These are phyloP conservation scores for Exophiala mesophila DNA, from an alignment of 2,329 filamentous ascomycete species.

Conservation along the genomic window DNA sequence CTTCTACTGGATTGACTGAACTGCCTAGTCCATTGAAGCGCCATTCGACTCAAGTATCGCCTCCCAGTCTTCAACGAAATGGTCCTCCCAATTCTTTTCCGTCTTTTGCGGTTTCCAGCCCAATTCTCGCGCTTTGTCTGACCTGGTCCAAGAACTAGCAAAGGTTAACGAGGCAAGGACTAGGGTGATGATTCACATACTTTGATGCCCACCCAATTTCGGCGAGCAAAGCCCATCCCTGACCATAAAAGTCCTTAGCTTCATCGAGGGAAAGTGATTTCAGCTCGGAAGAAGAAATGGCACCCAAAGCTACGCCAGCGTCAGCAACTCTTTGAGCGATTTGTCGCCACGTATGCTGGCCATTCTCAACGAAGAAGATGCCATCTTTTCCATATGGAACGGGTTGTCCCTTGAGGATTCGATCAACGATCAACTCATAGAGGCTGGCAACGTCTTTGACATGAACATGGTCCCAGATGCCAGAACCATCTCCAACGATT, in stretches of 20 bases:
- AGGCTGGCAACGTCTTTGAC: slow-evolving; percentile 41
- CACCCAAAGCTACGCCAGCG: background rate
- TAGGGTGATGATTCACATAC: too few relatives aligned
- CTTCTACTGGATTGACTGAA: too few relatives aligned
- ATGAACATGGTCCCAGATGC: slow-evolving; percentile 43
- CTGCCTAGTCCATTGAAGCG: too few relatives aligned
- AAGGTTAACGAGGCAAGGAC: too few relatives aligned
- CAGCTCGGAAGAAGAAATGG: background rate
- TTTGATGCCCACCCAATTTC: too few relatives aligned
- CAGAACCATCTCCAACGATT: slow-evolving; percentile 36
- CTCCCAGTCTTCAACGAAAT: too few relatives aligned
- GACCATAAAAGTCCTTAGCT: background rate
- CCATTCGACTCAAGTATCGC: too few relatives aligned
- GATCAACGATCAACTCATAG: slow-evolving; percentile 34
- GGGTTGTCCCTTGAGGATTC: background rate
- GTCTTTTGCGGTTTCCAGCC: too few relatives aligned
- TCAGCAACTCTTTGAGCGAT: background rate
- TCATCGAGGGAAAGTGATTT: background rate
- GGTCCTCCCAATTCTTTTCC: too few relatives aligned
- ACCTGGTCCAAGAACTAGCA: too few relatives aligned
- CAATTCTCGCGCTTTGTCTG: too few relatives aligned
- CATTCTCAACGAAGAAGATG: slow-evolving; percentile 42
- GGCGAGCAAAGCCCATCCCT: background rate
- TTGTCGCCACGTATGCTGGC: slow-evolving; percentile 35
- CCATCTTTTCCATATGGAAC: slow-evolving; percentile 31